Base-by-base conservation (phyloP, 129 eudicot species). In the Artemisia tridentata region DNA sequence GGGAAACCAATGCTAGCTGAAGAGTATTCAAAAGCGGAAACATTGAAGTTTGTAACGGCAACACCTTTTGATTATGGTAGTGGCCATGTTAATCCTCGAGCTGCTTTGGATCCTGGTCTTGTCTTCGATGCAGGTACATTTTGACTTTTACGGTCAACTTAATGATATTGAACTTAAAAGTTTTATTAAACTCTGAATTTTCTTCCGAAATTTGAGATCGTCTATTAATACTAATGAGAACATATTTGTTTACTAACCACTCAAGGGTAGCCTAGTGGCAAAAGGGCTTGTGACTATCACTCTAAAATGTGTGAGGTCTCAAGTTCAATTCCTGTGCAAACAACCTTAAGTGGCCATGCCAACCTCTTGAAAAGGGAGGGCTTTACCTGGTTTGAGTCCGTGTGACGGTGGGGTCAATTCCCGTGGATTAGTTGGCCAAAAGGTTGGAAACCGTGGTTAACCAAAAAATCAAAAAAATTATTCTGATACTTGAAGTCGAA, bases 61-160 rank as follows among this genome's bases (percentile, higher is more conserved):
- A 93, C 98, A 15, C 98, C 98, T 51, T 89, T 93, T 75, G 98
- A 93, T 84, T 93, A 85, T 78, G 98, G 98, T 50, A 93, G 97
- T 75, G 98, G 98, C 62, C 98, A 93, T 77, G 98, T 93, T 51
- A 88, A 84, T 77, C 98, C 98, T 14, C 77, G 91, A 64, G 98
- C 96, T 21, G 95, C 98, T 77, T 70, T 93, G 18, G 96, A 93
- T 70, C 98, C 98, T 1, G 97, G 98, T 63, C 96, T 93, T 43
- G 53, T 93, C 68, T 85, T 93, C 51, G 96, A 93, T 82, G 96
- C 98, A 81, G 98, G 98, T 89, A 75, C 46, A 14, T 41, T 73
- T 63, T 63, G 63, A 49, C 15, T 48, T 63, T 38, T 21, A 49
- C 1, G 69, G 50, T 72, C 61, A 72, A 61, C 31, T 3, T 15